Conservation (phyloP, 495 filamentous ascomycete genomes). For the Rostrohypoxylon terebratum region DNA sequence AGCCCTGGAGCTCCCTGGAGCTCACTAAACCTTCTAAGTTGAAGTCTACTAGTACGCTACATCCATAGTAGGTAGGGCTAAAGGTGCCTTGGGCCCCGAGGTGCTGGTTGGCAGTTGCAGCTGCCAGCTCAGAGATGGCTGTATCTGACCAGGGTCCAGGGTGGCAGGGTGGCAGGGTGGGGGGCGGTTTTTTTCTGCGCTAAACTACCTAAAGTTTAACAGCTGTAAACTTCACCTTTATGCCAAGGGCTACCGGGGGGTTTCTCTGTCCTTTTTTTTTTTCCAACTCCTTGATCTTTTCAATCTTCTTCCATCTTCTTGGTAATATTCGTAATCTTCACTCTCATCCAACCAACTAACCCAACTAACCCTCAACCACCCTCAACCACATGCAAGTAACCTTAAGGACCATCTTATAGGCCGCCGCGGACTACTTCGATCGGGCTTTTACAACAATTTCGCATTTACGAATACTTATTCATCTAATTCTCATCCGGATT, state of each 20-base stretch:
- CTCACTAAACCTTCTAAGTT: no score
- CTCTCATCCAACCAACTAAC: conserved; percentile 15
- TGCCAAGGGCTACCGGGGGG: no score
- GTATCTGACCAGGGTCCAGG: background rate
- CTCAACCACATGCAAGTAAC: conserved; percentile 33
- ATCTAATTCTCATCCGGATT: conserved; percentile 13
- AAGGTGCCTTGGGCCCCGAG: background rate
- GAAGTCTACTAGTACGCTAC: no score
- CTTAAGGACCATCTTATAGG: conserved; percentile 19
- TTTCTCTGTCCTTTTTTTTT: background rate
- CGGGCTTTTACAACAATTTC: background rate
- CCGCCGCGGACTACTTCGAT: conserved; percentile 1
- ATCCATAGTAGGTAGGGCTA: background rate
- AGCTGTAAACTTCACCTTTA: no score
- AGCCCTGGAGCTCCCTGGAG: no score
- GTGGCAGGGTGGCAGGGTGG: background rate
- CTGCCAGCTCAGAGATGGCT: conserved; percentile 45
- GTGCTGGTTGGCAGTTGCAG: conserved; percentile 12
- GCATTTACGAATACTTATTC: background rate
- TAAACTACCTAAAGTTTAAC: no score
- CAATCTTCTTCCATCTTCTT: conserved; percentile 12
- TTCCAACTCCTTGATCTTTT: conserved; percentile 19
- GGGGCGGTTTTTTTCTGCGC: background rate
- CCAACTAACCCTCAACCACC: background rate
- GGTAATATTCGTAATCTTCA: background rate